Percentiles rank a stretch among this genome's conserved stretches.
Evolutionary conservation across 495 filamentous ascomycete genomes (phyloP).

Genomic region (Hyaloscypha finlandica): DNA sequence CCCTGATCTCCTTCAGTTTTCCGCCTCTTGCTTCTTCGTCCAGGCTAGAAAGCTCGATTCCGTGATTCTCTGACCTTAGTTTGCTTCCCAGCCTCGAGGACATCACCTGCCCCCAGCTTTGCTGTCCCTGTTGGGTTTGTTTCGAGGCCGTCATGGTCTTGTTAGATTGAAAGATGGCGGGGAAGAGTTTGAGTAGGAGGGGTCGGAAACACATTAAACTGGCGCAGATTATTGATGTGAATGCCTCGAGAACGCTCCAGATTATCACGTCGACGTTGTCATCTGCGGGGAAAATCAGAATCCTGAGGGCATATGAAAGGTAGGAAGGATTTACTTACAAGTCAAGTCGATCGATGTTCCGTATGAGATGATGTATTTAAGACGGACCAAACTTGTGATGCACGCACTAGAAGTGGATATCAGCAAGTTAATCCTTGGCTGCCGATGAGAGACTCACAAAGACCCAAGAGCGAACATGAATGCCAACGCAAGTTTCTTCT

Average conservation of each 20-base stretch:
- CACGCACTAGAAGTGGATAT: slow-evolving; percentile 3
- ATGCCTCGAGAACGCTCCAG: slow-evolving; percentile 17
- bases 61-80: not conserved
- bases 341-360: slow-evolving; percentile 16
- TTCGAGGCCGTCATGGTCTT: not conserved
- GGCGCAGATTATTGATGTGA: slow-evolving; percentile 17
- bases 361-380: slow-evolving; percentile 20
- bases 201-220: slow-evolving; percentile 15
- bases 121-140: not conserved
- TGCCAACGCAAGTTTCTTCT: slow-evolving; percentile 40
- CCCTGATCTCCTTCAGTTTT: not conserved
- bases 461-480: slow-evolving; percentile 49
- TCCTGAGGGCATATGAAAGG: not conserved
- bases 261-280: slow-evolving; percentile 19
- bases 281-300: slow-evolving; percentile 4
- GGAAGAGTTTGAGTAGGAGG: slow-evolving; percentile 14
- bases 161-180: slow-evolving; percentile 3
- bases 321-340: slow-evolving; percentile 17
- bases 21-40: not conserved
- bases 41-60: not conserved
- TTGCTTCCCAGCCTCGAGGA: not conserved
- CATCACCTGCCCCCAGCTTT: not conserved
- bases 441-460: slow-evolving; percentile 37
- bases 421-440: not conserved
- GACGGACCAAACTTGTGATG: slow-evolving; percentile 20